These are phyloP conservation scores for Daldinia grandis DNA, from an alignment of 495 filamentous ascomycete species.

Conservation along the genomic window DNA sequence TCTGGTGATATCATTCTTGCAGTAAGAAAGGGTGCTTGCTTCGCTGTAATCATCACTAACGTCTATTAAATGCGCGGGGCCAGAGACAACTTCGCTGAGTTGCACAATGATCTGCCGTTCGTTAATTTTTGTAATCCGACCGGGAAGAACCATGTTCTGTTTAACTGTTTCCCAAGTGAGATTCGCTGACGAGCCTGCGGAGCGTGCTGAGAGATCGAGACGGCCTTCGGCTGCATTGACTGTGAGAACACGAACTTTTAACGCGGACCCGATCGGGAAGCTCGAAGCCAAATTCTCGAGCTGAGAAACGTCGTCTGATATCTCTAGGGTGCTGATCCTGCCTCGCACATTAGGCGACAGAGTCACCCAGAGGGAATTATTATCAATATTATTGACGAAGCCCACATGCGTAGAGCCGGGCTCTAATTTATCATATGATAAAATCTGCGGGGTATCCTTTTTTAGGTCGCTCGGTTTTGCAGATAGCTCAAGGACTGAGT, in stretches of 20 bases:
- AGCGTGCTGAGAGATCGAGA: conserved; percentile 82
- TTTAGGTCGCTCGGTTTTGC: conserved; percentile 75
- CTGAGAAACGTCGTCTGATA: conserved; percentile 82
- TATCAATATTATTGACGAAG: conserved; percentile 87
- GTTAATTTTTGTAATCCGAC: conserved; percentile 84
- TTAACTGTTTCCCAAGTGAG: conserved; percentile 74
- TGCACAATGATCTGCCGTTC: conserved; percentile 85
- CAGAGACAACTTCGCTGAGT: conserved; percentile 77
- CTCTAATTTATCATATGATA: conserved; percentile 78
- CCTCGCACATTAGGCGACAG: conserved; percentile 91
- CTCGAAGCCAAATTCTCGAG: conserved; percentile 78
- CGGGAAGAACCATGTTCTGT: conserved; percentile 80
- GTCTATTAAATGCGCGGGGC: conserved; percentile 77
- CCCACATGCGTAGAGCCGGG: conserved; percentile 74
- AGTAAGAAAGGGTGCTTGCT: conserved; percentile 65
- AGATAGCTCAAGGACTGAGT: conserved; percentile 89
- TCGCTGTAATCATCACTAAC: conserved; percentile 86
- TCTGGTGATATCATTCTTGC: conserved; percentile 84
- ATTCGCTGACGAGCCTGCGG: conserved; percentile 58
- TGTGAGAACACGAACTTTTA: conserved; percentile 77
- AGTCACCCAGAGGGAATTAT: conserved; percentile 85
- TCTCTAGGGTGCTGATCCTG: conserved; percentile 78
- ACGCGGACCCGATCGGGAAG: conserved; percentile 87
- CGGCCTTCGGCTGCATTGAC: conserved; percentile 77
- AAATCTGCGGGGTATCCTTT: conserved; percentile 55